phyloP scores from a whole-genome alignment of 495 filamentous ascomycete genomes.

The Clavariopsis aquatica region DNA sequence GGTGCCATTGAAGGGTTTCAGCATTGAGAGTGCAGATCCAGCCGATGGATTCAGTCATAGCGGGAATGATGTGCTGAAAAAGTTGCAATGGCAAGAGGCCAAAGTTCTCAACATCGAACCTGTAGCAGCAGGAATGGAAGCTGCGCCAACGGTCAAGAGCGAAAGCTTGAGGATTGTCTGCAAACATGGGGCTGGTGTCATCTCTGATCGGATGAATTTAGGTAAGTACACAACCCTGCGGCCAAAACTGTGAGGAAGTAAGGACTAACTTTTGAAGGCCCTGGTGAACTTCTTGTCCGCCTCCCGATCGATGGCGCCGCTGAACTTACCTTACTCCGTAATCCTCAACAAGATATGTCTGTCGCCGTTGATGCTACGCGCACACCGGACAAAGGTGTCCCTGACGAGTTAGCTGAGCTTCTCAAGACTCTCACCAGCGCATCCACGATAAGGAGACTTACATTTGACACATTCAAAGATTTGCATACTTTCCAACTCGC shows the following conservation, averaged over 20 bases:
- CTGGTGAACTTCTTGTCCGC: constrained; percentile 46
- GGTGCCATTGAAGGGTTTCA: constrained; percentile 60
- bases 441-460: constrained; percentile 41
- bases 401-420: constrained; percentile 38
- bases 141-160: constrained; percentile 61
- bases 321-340: constrained; percentile 42
- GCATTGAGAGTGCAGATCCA: constrained; percentile 60
- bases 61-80: constrained; percentile 38
- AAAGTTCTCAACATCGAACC: constrained; percentile 48
- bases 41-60: constrained; percentile 50
- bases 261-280: too few species aligned
- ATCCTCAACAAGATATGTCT: constrained; percentile 43
- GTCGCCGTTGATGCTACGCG: constrained; percentile 40
- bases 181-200: constrained; percentile 41
- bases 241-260: too few species aligned
- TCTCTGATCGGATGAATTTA: constrained; percentile 46
- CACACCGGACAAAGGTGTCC: constrained; percentile 26
- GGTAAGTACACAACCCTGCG: constrained; percentile 28
- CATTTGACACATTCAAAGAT: constrained; percentile 51
- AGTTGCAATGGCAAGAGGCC: constrained; percentile 51
- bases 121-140: constrained; percentile 48
- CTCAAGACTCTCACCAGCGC: constrained; percentile 33
- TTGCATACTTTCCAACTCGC: constrained; percentile 75
- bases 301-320: constrained; percentile 37
- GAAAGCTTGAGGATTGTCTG: constrained; percentile 64